Percentiles rank a stretch among this genome's conserved stretches.
These are phyloP conservation scores for Tillandsia fasciculata DNA, from an alignment of 176 grass and related monocot species.

Conservation along the genomic window DNA sequence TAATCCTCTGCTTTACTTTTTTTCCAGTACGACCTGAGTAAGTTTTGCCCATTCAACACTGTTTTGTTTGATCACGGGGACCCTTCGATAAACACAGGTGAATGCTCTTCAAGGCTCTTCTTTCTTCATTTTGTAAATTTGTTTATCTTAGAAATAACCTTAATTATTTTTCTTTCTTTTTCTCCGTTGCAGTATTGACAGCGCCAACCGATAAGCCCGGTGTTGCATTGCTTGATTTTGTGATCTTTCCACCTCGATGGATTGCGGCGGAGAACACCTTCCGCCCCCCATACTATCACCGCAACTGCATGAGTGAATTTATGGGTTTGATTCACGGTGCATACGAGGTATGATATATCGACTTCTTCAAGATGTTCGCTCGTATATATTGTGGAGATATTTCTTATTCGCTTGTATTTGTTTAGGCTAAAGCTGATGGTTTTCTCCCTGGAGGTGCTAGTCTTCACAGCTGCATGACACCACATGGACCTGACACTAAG, in stretches of 20 bases:
- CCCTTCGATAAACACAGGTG: conserved; percentile 88
- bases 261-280: conserved; percentile 90
- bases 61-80: conserved; percentile 82
- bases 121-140: neutral
- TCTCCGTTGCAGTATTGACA: conserved; percentile 51
- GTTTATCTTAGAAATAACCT: neutral
- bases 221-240: conserved; percentile 85
- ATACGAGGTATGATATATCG: conserved; percentile 45
- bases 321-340: conserved; percentile 74
- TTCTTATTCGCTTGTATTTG: neutral
- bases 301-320: conserved; percentile 95
- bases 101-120: neutral
- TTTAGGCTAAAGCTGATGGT: conserved; percentile 84
- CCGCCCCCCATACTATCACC: conserved; percentile 79
- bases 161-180: neutral
- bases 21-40: conserved; percentile 82
- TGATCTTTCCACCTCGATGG: conserved; percentile 86
- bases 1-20: conserved; percentile 5
- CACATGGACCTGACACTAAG: conserved; percentile 87
- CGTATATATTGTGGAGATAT: neutral
- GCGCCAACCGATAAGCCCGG: conserved; percentile 79
- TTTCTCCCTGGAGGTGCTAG: conserved; percentile 92
- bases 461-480: conserved; percentile 90
- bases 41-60: conserved; percentile 87
- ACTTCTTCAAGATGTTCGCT: neutral